These are phyloP conservation scores for Rhododendron ovatum DNA, from an alignment of 148 eudicot species.

Conservation along the genomic window DNA sequence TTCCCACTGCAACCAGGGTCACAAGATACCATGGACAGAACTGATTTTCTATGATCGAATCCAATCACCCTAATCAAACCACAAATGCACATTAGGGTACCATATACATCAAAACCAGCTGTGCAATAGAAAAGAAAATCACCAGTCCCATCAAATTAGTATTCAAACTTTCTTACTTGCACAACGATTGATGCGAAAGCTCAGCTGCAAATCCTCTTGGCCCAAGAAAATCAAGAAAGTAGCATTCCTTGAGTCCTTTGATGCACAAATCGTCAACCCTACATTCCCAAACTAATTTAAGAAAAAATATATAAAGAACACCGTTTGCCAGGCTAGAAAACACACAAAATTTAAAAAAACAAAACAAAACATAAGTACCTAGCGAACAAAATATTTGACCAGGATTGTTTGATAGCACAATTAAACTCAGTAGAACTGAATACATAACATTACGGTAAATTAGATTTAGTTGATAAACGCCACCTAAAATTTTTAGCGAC, in stretches of 20 bases:
- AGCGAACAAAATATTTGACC: neutral
- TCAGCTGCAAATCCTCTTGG: slow-evolving; percentile 57
- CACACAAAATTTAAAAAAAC: neutral
- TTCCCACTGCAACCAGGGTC: slow-evolving; percentile 32
- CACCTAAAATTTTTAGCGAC: neutral
- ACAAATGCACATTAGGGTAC: slow-evolving; percentile 7
- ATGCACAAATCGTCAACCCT: slow-evolving; percentile 69
- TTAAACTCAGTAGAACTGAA: neutral
- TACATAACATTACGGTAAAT: neutral
- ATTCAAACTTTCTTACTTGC: slow-evolving; percentile 51
- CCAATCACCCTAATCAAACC: slow-evolving; percentile 52
- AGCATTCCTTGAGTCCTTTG: slow-evolving; percentile 68
- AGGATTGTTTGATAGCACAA: neutral
- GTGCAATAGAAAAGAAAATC: neutral
- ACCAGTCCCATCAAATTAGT: neutral
- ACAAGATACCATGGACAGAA: slow-evolving; percentile 31
- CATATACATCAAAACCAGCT: neutral
- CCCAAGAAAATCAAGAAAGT: slow-evolving; percentile 82
- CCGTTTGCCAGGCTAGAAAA: neutral
- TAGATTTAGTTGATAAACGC: neutral
- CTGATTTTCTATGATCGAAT: slow-evolving; percentile 50
- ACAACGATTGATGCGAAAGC: slow-evolving; percentile 46
- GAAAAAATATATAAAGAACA: neutral
- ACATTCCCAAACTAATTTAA: neutral
- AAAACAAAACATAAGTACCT: neutral